These are phyloP conservation scores for Scortechinia acanthostroma DNA, from an alignment of 2,329 filamentous ascomycete genomes.

Conservation along the genomic window DNA sequence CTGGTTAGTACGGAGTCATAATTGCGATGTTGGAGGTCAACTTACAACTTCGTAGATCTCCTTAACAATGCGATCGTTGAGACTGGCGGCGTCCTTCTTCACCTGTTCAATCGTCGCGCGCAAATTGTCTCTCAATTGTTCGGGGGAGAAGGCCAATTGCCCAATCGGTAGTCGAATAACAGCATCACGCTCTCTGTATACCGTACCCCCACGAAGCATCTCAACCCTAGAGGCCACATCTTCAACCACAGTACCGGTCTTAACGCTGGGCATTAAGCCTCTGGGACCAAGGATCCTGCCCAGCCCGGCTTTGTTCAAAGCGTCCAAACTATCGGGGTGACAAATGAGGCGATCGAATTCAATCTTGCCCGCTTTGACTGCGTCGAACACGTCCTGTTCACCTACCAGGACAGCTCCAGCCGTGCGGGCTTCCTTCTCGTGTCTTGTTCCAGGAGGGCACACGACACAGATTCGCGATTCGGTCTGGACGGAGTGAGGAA, in stretches of 20 bases:
- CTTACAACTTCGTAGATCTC: slow-evolving; percentile 60
- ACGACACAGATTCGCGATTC: slow-evolving; percentile 86
- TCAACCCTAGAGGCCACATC: slow-evolving; percentile 70
- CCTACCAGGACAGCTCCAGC: slow-evolving; percentile 80
- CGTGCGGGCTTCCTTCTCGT: slow-evolving; percentile 65
- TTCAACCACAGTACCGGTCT: slow-evolving; percentile 81
- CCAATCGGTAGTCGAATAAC: slow-evolving; percentile 86
- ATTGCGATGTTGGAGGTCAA: slow-evolving; percentile 7
- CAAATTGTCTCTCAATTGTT: slow-evolving; percentile 79
- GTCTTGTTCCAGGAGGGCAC: slow-evolving; percentile 72
- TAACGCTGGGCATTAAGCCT: slow-evolving; percentile 85
- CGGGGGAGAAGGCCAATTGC: slow-evolving; percentile 80
- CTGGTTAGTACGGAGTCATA: slow-evolving; percentile 26
- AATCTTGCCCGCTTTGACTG: slow-evolving; percentile 65
- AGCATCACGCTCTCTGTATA: slow-evolving; percentile 80
- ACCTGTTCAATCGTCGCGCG: slow-evolving; percentile 68
- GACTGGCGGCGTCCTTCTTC: slow-evolving; percentile 66
- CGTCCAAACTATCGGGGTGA: slow-evolving; percentile 70
- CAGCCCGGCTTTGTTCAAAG: slow-evolving; percentile 73
- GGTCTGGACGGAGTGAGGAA: slow-evolving; percentile 84
- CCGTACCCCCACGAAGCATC: slow-evolving; percentile 75
- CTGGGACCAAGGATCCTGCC: slow-evolving; percentile 79
- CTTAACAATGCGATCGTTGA: slow-evolving; percentile 63
- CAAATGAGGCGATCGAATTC: slow-evolving; percentile 86
- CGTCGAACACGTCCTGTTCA: slow-evolving; percentile 77